Evolutionary conservation across 2,329 filamentous ascomycete species (phyloP).

Genomic region (Diaporthe ilicicola): DNA sequence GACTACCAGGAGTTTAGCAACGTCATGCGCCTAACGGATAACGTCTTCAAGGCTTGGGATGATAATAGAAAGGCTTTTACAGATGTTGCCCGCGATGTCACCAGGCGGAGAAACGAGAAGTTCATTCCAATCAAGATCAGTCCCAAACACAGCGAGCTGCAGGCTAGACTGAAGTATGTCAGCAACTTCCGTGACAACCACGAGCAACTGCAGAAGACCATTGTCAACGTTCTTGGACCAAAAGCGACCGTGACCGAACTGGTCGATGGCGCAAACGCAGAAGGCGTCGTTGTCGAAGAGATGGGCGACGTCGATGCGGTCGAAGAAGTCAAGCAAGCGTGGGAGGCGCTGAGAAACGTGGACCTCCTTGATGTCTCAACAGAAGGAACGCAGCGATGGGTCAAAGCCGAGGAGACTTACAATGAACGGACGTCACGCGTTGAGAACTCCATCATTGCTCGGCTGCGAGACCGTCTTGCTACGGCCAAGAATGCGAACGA

Average conservation of each 20-base stretch:
- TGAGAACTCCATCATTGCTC: slow-evolving; percentile 98
- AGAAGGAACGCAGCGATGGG: slow-evolving; percentile 91
- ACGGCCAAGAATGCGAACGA: slow-evolving; percentile 98
- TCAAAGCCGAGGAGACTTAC: slow-evolving; percentile 93
- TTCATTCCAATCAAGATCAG: slow-evolving; percentile 98
- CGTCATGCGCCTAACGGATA: slow-evolving; percentile 83
- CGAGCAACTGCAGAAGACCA: slow-evolving; percentile 95
- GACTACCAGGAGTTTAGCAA: slow-evolving; percentile 90
- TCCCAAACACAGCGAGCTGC: slow-evolving; percentile 86
- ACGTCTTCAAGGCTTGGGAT: slow-evolving; percentile 93
- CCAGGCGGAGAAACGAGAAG: slow-evolving; percentile 91
- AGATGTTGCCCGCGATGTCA: slow-evolving; percentile 95
- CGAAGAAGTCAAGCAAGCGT: slow-evolving; percentile 94
- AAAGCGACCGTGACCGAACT: slow-evolving; percentile 65
- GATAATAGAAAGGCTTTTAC: slow-evolving; percentile 98
- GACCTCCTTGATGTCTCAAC: slow-evolving; percentile 92
- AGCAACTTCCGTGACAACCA: slow-evolving; percentile 95
- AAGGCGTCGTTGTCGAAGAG: slow-evolving; percentile 83
- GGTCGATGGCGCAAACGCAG: slow-evolving; percentile 62
- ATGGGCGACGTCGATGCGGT: slow-evolving; percentile 98
- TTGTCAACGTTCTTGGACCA: slow-evolving; percentile 93
- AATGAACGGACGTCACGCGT: slow-evolving; percentile 97
- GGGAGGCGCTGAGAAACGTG: slow-evolving; percentile 92
- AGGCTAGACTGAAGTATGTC: slow-evolving; percentile 92
- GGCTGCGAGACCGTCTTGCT: slow-evolving; percentile 88